Evolutionary conservation across 164 flowering plant species (phyloP), one percentile per base, ranked within the genome.

Genomic region (Vitis riparia): DNA sequence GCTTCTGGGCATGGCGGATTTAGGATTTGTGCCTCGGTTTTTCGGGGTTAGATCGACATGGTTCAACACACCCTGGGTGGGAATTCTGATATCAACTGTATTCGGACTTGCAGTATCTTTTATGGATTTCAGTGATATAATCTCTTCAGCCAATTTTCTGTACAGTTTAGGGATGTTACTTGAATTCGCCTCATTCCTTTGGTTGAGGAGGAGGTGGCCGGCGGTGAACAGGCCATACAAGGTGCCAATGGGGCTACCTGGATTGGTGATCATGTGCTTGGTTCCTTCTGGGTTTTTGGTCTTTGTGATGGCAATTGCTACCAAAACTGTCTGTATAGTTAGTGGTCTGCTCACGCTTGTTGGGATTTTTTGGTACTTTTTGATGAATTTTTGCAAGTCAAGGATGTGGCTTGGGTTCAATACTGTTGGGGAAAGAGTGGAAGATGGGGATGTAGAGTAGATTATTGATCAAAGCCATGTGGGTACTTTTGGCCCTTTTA

Each of bases 141-240:
- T 89, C 5, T 81, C 89, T 0, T 80, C 88, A 0, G 90, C 76
- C 8, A 89, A 87, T 72, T 87, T 89, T 76, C 67, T 87, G 64
- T 89, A 89, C 51, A 80, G 87, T 68, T 67, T 84, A 65, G 89
- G 89, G n/a, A 89, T 89, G 93, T 32, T 87, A 15, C 52, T 89
- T 55, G 93, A 89, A 59, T 83, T 87, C 58, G 79, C 91, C 1
- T 80, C 91, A 1, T 89, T 87, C 55, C 62, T 84, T 5, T 81
- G 91, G 88, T 62, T 89, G 73, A 75, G 91, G 71, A 70, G 65
- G 72, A 89, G 83, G 69, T 16, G 65, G 47, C 85, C 86, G 4
- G 27, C 7, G 11, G 9, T 75, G 60, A 70, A 75, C 70, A 83
- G 92, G 74, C 90, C 90, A 1, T 88, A 71, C 19, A 74, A 62